Base-by-base conservation (phyloP, 192 early-diverging fungal genomes). In the Umbelopsis sp. region DNA sequence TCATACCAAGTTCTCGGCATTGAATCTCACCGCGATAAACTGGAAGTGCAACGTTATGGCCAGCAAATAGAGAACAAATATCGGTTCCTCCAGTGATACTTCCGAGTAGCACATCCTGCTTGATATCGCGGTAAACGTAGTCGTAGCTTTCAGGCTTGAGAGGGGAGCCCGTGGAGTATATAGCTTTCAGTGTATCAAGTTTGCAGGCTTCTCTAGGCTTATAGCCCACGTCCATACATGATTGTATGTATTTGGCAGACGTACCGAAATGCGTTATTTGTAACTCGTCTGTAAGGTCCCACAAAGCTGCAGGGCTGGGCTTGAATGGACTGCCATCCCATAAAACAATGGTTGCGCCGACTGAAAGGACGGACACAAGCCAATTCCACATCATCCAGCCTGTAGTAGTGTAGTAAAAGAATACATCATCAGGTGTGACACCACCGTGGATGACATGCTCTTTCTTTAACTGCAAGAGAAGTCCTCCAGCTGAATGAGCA, bases 321-420 rank as follows among this genome's bases (percentile, higher is more conserved):
- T 90, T 92, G 84, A 99, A 95, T 2, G 96, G 97, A 46, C 91
- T 95, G 37, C 97, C 97, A 73, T 99, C 96, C 83, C 93, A 99
- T 1, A 92, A 75, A 3, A 96, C 91, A 50, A 96, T 84, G 7
- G 94, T 91, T 5, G 83, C 73, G 23, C 96, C 96, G 25, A 91
- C 79, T 18, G 84, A 85, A n/a, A 98, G 81, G 20, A 87, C 94
- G 20, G 86, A 82, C 2, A 96, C 86, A 27, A 97, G 87, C 97
- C 97, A 99, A 81, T 99, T 98, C 96, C 96, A 99, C 97, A 99
- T 99, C 97, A 99, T 99, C 93, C 94, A 95, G 4, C 93, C 94
- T 4, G 92, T 96, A 1, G 92, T 93, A 1, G 92, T 93, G 72
- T 93, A 94, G 74, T 98, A 95, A 74, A 99, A 92, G 68, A 93